phyloP scores from a whole-genome alignment of 495 filamentous ascomycete genomes.

The Penicillium roqueforti region DNA sequence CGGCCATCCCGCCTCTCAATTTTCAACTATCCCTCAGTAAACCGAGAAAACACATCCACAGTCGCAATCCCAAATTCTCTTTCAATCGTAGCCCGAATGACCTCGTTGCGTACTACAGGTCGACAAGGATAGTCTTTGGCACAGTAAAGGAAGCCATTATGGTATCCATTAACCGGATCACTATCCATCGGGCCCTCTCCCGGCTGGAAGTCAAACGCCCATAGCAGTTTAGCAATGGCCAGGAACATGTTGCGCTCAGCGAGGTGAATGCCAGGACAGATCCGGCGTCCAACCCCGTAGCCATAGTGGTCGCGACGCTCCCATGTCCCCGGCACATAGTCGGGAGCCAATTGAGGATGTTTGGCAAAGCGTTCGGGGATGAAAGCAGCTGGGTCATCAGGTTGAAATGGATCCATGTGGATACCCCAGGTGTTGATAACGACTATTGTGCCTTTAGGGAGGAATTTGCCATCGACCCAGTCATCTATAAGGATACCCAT shows the following conservation, averaged over 20 bases:
- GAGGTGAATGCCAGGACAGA: not conserved
- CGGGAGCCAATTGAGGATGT: not conserved
- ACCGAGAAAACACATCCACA: not conserved
- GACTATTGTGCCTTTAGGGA: not conserved
- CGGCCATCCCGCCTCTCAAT: too few relatives aligned
- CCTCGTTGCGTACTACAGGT: not conserved
- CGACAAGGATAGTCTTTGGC: conserved; percentile 20
- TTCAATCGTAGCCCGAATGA: not conserved
- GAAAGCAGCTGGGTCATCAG: not conserved
- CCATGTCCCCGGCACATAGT: not conserved
- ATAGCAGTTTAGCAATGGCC: not conserved
- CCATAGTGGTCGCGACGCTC: not conserved
- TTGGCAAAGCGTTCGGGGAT: not conserved
- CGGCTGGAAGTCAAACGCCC: not conserved
- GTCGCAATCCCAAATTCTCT: not conserved
- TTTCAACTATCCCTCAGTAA: not conserved
- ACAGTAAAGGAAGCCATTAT: conserved; percentile 31
- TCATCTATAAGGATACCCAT: not conserved
- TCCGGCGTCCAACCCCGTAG: not conserved
- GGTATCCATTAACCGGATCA: conserved; percentile 19
- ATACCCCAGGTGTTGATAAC: not conserved
- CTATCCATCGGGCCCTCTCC: not conserved
- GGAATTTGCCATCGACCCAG: not conserved
- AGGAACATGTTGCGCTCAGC: not conserved
- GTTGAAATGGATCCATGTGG: not conserved